These are phyloP conservation scores for Diphasiastrum complanatum DNA, from an alignment of 83 land plant genomes.

Conservation along the genomic window DNA sequence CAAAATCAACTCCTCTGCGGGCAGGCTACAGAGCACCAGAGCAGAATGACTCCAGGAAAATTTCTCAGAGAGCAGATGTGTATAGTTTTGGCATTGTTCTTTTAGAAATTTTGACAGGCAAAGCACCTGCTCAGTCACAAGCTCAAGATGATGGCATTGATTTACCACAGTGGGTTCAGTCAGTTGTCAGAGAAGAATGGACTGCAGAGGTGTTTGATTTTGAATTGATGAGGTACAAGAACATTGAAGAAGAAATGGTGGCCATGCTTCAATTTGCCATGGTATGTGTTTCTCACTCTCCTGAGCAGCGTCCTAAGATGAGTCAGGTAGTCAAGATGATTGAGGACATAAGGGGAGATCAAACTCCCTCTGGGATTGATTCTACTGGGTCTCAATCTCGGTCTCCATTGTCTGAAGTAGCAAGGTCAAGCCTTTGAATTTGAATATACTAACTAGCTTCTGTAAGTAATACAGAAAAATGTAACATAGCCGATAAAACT, in stretches of 20 bases:
- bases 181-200: constrained; percentile 15
- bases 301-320: constrained; percentile 68
- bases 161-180: constrained; percentile 19
- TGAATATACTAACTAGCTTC: too few relatives aligned
- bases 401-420: not conserved
- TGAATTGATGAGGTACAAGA: constrained; percentile 9
- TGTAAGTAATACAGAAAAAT: too few relatives aligned
- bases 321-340: constrained; percentile 57
- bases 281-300: constrained; percentile 52
- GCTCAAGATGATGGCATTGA: not conserved
- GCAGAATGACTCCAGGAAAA: constrained; percentile 19
- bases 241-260: constrained; percentile 18
- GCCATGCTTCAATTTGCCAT: constrained; percentile 53
- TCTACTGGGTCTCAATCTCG: constrained; percentile 14
- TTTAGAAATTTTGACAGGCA: constrained; percentile 10
- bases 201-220: constrained; percentile 15
- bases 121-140: constrained; percentile 2
- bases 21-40: constrained; percentile 40
- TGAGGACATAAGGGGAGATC: constrained; percentile 63
- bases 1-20: constrained; percentile 29
- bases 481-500: too few relatives aligned
- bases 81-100: constrained; percentile 19
- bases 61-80: constrained; percentile 26
- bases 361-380: constrained; percentile 4
- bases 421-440: not conserved